phyloP scores from a whole-genome alignment of 345 rosid genomes.

The Mercurialis annua region DNA sequence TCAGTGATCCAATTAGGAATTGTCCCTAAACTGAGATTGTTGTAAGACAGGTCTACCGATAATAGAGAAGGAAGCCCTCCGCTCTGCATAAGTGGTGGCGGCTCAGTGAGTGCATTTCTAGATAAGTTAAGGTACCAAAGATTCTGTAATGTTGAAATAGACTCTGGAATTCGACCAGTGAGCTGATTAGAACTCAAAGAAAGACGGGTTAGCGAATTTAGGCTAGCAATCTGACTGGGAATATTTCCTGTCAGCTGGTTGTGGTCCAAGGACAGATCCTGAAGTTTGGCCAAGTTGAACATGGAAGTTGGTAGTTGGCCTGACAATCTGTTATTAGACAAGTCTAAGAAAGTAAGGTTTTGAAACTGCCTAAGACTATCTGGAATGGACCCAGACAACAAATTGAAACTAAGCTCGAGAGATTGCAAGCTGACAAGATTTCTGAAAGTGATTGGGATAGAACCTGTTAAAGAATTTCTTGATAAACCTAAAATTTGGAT shows the following conservation, averaged over 20 bases:
- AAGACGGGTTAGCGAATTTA: conserved; percentile 68
- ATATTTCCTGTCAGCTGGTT: conserved; percentile 63
- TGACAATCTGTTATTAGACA: conserved; percentile 63
- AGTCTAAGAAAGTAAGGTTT: conserved; percentile 53
- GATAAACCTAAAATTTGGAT: conserved; percentile 42
- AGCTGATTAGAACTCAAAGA: conserved; percentile 60
- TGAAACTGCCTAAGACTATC: conserved; percentile 44
- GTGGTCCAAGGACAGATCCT: conserved; percentile 53
- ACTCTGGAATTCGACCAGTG: conserved; percentile 60
- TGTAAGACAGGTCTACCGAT: conserved; percentile 80
- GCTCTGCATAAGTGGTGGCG: conserved; percentile 50
- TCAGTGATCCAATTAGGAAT: conserved; percentile 71
- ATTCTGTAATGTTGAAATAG: conserved; percentile 57
- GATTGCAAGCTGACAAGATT: conserved; percentile 47
- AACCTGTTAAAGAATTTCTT: conserved; percentile 66
- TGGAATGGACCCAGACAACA: conserved; percentile 62
- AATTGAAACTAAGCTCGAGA: conserved; percentile 77
- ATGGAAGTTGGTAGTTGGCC: conserved; percentile 63
- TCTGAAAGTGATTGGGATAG: conserved; percentile 55
- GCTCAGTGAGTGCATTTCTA: conserved; percentile 63
- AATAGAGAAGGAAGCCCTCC: conserved; percentile 64
- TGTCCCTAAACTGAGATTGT: conserved; percentile 62
- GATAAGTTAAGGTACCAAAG: conserved; percentile 93
- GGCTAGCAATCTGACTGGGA: conserved; percentile 56
- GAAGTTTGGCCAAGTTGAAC: conserved; percentile 47